These are phyloP conservation scores for Penicillium atrosanguineum DNA, from an alignment of 495 filamentous ascomycete genomes.

Conservation along the genomic window DNA sequence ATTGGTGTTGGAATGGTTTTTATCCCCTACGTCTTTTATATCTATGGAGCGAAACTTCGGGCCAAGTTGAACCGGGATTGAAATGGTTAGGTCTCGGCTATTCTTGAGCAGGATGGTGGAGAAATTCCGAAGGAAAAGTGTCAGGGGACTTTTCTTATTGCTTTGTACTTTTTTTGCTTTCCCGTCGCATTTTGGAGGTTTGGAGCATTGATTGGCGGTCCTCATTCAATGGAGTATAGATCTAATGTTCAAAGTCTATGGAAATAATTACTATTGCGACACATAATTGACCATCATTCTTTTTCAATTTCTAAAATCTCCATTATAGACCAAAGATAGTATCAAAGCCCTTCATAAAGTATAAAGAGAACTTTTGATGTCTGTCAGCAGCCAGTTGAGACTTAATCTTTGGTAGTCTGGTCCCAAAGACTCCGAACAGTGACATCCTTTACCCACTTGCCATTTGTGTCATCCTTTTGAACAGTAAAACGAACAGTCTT, in stretches of 20 bases:
- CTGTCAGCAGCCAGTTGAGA: background rate
- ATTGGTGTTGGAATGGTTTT: slow-evolving; percentile 49
- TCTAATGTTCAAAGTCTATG: background rate
- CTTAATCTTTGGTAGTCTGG: slow-evolving; percentile 40
- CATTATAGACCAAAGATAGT: background rate
- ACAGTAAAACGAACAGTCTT: slow-evolving; percentile 49
- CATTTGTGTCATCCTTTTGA: slow-evolving; percentile 45
- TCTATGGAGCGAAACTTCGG: slow-evolving; percentile 24
- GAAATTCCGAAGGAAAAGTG: background rate
- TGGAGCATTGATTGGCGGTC: background rate
- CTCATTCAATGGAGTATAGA: background rate
- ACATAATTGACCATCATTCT: background rate
- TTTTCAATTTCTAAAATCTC: background rate
- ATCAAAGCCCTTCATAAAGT: background rate
- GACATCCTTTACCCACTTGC: slow-evolving; percentile 53
- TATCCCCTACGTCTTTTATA: slow-evolving; percentile 43
- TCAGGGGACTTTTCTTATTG: background rate
- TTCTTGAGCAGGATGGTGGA: background rate
- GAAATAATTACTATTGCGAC: background rate
- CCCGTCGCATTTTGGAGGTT: background rate
- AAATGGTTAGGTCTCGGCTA: background rate
- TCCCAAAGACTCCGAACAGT: slow-evolving; percentile 65
- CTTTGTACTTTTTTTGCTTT: background rate
- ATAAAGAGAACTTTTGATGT: background rate
- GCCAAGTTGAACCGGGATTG: slow-evolving; percentile 18